phyloP scores from a whole-genome alignment of 345 rosid species.

The Eutrema yunnanense region DNA sequence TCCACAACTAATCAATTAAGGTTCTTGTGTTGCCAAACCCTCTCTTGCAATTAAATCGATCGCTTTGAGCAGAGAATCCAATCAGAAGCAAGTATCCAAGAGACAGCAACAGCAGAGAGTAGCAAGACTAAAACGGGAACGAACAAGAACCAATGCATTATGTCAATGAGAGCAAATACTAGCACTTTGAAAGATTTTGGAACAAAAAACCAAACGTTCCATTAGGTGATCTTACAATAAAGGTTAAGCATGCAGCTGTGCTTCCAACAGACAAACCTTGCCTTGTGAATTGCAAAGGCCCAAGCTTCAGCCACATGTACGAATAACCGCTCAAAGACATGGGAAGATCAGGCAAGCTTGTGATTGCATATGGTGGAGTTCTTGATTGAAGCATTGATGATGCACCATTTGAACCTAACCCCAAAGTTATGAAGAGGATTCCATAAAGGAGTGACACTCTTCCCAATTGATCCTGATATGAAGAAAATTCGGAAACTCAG shows the following conservation, averaged over 20 bases:
- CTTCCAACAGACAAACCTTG: slow-evolving; percentile 93
- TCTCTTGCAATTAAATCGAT: too few species aligned
- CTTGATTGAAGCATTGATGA: slow-evolving; percentile 75
- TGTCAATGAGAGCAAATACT: slow-evolving; percentile 54
- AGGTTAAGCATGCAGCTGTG: slow-evolving; percentile 90
- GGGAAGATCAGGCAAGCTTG: slow-evolving; percentile 70
- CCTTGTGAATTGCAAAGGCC: slow-evolving; percentile 82
- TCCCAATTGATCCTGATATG: slow-evolving; percentile 77
- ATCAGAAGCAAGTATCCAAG: too few species aligned
- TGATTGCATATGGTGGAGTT: slow-evolving; percentile 67
- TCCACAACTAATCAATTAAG: too few species aligned
- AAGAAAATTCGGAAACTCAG: slow-evolving; percentile 7
- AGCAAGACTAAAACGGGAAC: slow-evolving; percentile 34
- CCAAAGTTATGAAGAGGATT: slow-evolving; percentile 69
- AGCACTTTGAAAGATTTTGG: slow-evolving; percentile 85
- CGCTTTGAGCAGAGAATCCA: too few species aligned
- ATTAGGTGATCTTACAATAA: slow-evolving; percentile 42
- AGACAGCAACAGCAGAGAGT: too few species aligned
- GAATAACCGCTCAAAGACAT: slow-evolving; percentile 65
- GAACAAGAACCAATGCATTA: slow-evolving; percentile 66
- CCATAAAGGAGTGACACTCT: slow-evolving; percentile 87
- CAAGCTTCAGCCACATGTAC: slow-evolving; percentile 72
- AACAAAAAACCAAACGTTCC: slow-evolving; percentile 9
- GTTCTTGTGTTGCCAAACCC: too few species aligned
- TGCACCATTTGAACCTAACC: slow-evolving; percentile 82